These are phyloP conservation scores for Penicillium verhagenii DNA, from an alignment of 495 filamentous ascomycete species.

Conservation along the genomic window DNA sequence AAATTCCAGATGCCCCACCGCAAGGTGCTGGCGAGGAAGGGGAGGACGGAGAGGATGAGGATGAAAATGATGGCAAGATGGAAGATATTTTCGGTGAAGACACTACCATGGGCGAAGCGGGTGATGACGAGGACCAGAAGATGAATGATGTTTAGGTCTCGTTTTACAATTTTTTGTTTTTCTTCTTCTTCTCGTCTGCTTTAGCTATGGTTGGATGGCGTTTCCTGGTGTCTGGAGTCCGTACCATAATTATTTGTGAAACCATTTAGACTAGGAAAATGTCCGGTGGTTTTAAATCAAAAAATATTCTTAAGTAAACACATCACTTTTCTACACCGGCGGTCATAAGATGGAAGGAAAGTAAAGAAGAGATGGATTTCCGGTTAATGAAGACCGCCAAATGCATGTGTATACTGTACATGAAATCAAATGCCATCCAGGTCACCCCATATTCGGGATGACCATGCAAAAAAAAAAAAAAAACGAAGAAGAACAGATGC, in stretches of 20 bases:
- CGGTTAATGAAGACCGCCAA: constrained; percentile 7
- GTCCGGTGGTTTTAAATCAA: not conserved
- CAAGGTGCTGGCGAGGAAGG: constrained; percentile 26
- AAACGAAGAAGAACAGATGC: constrained; percentile 17
- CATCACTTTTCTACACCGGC: not conserved
- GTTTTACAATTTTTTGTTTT: constrained; percentile 1
- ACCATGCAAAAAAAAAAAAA: constrained; percentile 20
- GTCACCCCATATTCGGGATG: constrained; percentile 17
- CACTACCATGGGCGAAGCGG: constrained; percentile 46
- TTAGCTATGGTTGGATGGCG: constrained; percentile 13
- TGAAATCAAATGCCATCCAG: constrained; percentile 15
- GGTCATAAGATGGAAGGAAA: not conserved
- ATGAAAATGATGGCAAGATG: constrained; percentile 59
- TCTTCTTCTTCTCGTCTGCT: constrained; percentile 3
- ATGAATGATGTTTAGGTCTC: constrained; percentile 48
- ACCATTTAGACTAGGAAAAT: constrained; percentile 12
- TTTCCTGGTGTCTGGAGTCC: constrained; percentile 25
- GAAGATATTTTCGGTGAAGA: constrained; percentile 59
- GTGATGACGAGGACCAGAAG: constrained; percentile 43
- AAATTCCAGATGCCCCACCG: constrained; percentile 36
- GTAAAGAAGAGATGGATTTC: constrained; percentile 7
- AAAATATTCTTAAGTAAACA: not conserved
- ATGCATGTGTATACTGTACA: constrained; percentile 27
- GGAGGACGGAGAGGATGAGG: constrained; percentile 33
- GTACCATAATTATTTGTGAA: constrained; percentile 2